Conservation (phyloP, 1,284 basidiomycete species). For the Moesziomyces sp. region DNA sequence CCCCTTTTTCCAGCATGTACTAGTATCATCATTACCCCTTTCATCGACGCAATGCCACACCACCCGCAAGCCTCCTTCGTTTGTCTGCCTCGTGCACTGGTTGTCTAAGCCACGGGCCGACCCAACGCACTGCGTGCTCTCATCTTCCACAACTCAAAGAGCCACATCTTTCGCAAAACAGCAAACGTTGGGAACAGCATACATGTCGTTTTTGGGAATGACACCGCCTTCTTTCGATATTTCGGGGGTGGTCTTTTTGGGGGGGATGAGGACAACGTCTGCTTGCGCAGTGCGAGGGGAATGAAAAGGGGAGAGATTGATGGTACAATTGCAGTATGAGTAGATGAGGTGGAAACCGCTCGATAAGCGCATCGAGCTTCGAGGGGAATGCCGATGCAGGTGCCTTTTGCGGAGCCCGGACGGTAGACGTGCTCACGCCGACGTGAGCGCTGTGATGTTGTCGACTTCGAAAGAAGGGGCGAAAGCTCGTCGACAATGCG, state of each 20-base stretch:
- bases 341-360: conserved; percentile 1
- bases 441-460: conserved; percentile 17
- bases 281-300: not conserved
- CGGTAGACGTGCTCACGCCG: conserved; percentile 5
- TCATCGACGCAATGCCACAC: too few relatives aligned
- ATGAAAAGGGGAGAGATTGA: conserved; percentile 23
- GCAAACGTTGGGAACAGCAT: conserved; percentile 18
- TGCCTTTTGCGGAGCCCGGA: conserved; percentile 7
- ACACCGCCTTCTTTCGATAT: conserved; percentile 55
- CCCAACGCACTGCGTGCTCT: not conserved
- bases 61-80: too few relatives aligned
- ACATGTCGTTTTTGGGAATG: conserved; percentile 20
- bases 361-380: too few relatives aligned
- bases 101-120: too few relatives aligned
- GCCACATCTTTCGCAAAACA: not conserved
- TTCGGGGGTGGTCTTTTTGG: conserved; percentile 30
- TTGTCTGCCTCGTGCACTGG: too few relatives aligned
- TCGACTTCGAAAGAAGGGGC: conserved; percentile 50
- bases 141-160: not conserved
- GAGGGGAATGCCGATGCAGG: conserved; percentile 26
- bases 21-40: conserved; percentile 13
- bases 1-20: conserved; percentile 16
- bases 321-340: conserved; percentile 47
- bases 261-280: conserved; percentile 4
- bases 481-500: conserved; percentile 42